phyloP scores from a whole-genome alignment of 2,329 filamentous ascomycete genomes.

The Samsoniella hepiali region DNA sequence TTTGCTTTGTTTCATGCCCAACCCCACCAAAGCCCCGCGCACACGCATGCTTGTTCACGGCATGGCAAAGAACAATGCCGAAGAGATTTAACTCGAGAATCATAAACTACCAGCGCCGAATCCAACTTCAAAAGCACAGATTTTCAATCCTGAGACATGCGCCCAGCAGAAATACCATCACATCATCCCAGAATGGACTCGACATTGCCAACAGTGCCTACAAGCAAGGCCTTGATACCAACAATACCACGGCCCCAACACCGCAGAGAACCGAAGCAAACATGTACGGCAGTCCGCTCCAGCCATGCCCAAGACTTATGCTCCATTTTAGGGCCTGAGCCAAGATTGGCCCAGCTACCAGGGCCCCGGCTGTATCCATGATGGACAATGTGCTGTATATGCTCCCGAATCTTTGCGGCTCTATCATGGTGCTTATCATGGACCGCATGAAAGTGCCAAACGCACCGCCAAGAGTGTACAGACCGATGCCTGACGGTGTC shows the following conservation, averaged over 20 bases:
- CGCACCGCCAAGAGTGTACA: conserved; percentile 10
- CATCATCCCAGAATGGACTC: neutral
- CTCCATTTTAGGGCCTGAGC: conserved; percentile 4
- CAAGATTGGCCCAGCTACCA: neutral
- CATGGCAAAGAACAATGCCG: neutral
- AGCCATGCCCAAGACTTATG: conserved; percentile 3
- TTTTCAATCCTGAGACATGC: conserved; percentile 2
- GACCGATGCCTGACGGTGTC: neutral
- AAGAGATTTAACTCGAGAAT: too few species aligned
- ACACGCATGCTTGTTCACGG: neutral
- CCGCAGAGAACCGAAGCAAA: conserved; percentile 1
- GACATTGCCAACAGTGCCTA: neutral
- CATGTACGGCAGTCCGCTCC: conserved; percentile 7
- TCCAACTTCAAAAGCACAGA: conserved; percentile 1
- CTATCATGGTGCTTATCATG: conserved; percentile 12
- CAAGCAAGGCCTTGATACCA: neutral
- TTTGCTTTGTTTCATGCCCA: neutral
- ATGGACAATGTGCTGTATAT: conserved; percentile 4
- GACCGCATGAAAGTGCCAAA: conserved; percentile 14
- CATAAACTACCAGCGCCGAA: neutral
- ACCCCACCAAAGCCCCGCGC: neutral
- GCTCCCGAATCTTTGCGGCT: neutral
- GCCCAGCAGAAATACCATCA: neutral
- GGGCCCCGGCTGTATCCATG: conserved; percentile 3
- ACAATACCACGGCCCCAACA: neutral